phyloP scores from a whole-genome alignment of 2,329 filamentous ascomycete species.

The Esteya vermicola region DNA sequence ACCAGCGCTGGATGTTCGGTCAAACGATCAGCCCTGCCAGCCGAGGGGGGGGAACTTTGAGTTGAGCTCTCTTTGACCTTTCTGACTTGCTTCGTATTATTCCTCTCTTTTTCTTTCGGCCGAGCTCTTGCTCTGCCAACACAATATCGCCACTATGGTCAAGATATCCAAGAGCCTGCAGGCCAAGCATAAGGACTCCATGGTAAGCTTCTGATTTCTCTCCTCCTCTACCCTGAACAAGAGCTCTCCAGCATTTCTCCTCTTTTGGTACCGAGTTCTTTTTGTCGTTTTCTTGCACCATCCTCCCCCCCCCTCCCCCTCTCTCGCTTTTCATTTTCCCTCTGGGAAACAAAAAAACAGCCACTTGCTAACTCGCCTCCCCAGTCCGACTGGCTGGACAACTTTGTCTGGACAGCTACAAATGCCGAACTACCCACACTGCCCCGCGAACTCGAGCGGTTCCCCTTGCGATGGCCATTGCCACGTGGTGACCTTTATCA shows the following conservation, averaged over 20 bases:
- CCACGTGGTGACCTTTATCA: slow-evolving; percentile 93
- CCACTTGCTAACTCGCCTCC: slow-evolving; percentile 9
- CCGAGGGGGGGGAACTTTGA: slow-evolving; percentile 1
- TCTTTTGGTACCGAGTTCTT: not conserved
- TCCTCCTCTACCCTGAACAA: too few relatives aligned
- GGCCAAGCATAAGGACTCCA: slow-evolving; percentile 50
- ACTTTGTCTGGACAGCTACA: slow-evolving; percentile 61
- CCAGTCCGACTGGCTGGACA: slow-evolving; percentile 75
- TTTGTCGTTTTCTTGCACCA: not conserved
- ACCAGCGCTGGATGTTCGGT: not conserved
- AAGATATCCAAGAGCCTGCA: slow-evolving; percentile 56
- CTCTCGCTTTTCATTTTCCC: not conserved
- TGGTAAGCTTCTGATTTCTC: slow-evolving; percentile 32
- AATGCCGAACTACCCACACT: slow-evolving; percentile 60
- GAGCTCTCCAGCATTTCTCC: not conserved
- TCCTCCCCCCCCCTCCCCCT: slow-evolving; percentile 6
- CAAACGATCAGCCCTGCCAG: slow-evolving; percentile 1
- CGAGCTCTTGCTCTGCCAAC: not conserved
- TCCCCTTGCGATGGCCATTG: slow-evolving; percentile 87
- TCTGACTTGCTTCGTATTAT: too few relatives aligned
- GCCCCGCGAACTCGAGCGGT: slow-evolving; percentile 60
- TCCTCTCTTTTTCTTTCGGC: not conserved
- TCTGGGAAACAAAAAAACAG: too few relatives aligned
- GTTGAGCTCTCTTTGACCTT: slow-evolving; percentile 1
- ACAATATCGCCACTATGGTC: slow-evolving; percentile 35